These are phyloP conservation scores for Fonsecaea pugnacius DNA, from an alignment of 2,329 filamentous ascomycete genomes.

Conservation along the genomic window DNA sequence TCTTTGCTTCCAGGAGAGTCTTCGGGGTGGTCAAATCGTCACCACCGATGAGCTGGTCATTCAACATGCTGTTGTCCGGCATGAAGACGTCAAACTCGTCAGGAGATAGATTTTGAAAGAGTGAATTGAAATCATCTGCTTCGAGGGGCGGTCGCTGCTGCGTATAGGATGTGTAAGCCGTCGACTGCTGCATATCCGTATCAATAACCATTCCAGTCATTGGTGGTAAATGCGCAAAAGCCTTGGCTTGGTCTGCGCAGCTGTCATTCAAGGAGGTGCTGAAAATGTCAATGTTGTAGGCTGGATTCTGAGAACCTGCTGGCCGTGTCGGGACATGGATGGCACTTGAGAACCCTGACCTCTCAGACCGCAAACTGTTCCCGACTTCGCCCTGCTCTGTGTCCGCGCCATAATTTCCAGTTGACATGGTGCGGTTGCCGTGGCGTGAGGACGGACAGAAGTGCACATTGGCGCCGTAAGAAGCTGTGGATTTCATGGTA, in stretches of 20 bases:
- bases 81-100: background rate
- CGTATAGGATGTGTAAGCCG: background rate
- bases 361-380: slow-evolving; percentile 1
- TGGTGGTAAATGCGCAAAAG: background rate
- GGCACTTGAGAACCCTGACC: background rate
- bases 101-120: background rate
- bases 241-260: background rate
- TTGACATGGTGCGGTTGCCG: background rate
- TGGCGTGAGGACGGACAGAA: background rate
- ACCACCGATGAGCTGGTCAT: slow-evolving; percentile 5
- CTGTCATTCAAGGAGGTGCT: background rate
- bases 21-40: slow-evolving; percentile 14
- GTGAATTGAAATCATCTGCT: background rate
- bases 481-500: background rate
- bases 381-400: background rate
- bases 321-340: background rate
- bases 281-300: background rate
- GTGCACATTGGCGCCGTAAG: background rate
- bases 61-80: slow-evolving; percentile 3
- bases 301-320: background rate
- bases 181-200: background rate
- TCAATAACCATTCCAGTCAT: background rate
- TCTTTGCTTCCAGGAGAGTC: slow-evolving; percentile 9
- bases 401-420: background rate
- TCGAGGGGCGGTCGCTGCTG: background rate